Evolutionary conservation across 306 rosid genomes (phyloP).

Genomic region (Medicago arabica): DNA sequence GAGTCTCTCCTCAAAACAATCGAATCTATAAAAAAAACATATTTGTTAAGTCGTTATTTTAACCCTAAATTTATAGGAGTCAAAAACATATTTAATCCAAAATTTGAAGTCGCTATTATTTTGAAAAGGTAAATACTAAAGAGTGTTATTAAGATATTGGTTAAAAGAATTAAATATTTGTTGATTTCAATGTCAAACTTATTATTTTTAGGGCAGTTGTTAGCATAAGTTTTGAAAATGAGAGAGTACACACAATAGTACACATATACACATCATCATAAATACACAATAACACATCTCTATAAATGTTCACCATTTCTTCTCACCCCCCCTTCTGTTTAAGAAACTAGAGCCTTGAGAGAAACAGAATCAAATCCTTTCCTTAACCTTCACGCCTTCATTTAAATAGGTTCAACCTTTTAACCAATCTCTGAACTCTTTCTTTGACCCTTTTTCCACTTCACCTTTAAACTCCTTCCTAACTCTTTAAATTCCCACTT

Average conservation of each 20-base stretch:
- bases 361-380: slow-evolving; percentile 67
- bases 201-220: no score
- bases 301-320: slow-evolving; percentile 15
- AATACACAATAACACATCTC: background rate
- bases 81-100: no score
- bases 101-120: no score
- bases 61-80: no score
- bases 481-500: slow-evolving; percentile 39
- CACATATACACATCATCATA: background rate
- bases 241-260: background rate
- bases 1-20: no score
- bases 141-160: no score
- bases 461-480: background rate
- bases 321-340: background rate
- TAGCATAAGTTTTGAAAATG: no score
- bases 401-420: slow-evolving; percentile 34
- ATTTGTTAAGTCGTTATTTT: no score
- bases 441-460: slow-evolving; percentile 31
- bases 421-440: slow-evolving; percentile 13
- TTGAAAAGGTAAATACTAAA: no score
- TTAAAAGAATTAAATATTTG: no score
- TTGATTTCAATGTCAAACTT: no score
- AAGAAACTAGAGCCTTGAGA: slow-evolving; percentile 79
- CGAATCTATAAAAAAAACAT: no score
- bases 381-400: slow-evolving; percentile 80